phyloP scores from a whole-genome alignment of 192 early-diverging fungal genomes.

The Coemansia sp. region DNA sequence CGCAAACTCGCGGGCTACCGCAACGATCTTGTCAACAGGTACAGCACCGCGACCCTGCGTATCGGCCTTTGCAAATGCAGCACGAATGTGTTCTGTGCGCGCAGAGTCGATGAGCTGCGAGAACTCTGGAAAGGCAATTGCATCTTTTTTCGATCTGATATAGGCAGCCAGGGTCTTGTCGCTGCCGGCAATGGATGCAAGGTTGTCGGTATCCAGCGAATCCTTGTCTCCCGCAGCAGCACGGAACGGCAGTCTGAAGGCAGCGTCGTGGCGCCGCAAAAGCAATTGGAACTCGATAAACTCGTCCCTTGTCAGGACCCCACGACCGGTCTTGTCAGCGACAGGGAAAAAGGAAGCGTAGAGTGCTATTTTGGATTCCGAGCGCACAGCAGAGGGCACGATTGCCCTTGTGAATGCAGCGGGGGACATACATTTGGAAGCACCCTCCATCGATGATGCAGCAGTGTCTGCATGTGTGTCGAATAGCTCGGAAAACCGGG shows the following conservation, averaged over 20 bases:
- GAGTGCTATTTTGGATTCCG: slow-evolving; percentile 8
- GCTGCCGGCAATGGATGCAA: slow-evolving; percentile 19
- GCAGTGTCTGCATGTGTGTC: slow-evolving; percentile 42
- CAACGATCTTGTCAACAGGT: slow-evolving; percentile 39
- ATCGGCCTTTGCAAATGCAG: slow-evolving; percentile 35
- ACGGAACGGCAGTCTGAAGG: slow-evolving; percentile 54
- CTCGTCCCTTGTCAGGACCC: slow-evolving; percentile 51
- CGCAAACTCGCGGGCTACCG: slow-evolving; percentile 31
- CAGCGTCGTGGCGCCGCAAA: slow-evolving; percentile 56
- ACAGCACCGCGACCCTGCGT: slow-evolving; percentile 30
- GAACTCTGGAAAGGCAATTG: slow-evolving; percentile 40
- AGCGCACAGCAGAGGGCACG: slow-evolving; percentile 16
- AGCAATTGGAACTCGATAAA: slow-evolving; percentile 56
- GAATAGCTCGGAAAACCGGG: slow-evolving; percentile 45
- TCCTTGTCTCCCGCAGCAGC: slow-evolving; percentile 27
- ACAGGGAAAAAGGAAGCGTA: slow-evolving; percentile 53
- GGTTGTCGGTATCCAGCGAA: slow-evolving; percentile 11
- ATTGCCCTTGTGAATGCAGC: slow-evolving; percentile 50
- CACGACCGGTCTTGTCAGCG: slow-evolving; percentile 46
- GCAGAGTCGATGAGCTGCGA: slow-evolving; percentile 41
- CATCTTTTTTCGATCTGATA: slow-evolving; percentile 16
- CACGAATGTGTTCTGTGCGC: slow-evolving; percentile 41
- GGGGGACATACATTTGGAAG: slow-evolving; percentile 42
- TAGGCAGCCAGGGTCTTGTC: slow-evolving; percentile 25
- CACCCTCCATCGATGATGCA: too few relatives aligned